Evolutionary conservation across 2,329 filamentous ascomycete genomes (phyloP).

Genomic region (Fusarium austroafricanum): DNA sequence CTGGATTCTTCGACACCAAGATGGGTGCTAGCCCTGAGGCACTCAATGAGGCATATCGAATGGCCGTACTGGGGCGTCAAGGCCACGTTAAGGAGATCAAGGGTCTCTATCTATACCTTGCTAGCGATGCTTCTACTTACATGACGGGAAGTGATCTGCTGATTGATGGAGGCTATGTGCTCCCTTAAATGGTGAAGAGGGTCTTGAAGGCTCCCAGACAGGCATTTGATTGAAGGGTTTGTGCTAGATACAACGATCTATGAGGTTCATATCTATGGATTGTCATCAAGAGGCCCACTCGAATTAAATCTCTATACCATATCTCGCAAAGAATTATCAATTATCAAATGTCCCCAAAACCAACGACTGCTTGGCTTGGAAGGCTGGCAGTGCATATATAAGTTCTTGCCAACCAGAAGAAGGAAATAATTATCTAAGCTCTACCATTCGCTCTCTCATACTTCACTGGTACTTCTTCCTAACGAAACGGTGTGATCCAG

Average conservation of each 20-base stretch:
- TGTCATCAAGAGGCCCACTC: too few relatives aligned
- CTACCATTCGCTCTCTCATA: too few relatives aligned
- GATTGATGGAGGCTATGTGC: slow-evolving; percentile 33
- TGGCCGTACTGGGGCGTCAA: slow-evolving; percentile 65
- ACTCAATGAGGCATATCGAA: slow-evolving; percentile 60
- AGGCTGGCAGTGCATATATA: too few relatives aligned
- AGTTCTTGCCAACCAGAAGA: too few relatives aligned
- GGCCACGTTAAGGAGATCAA: slow-evolving; percentile 75
- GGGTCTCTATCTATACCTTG: slow-evolving; percentile 66
- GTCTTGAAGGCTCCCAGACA: not conserved
- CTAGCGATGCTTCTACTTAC: slow-evolving; percentile 57
- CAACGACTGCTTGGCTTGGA: too few relatives aligned
- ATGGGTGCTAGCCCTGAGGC: slow-evolving; percentile 60
- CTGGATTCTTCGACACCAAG: slow-evolving; percentile 62
- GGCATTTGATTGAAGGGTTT: too few relatives aligned
- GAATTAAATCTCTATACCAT: too few relatives aligned
- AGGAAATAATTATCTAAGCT: too few relatives aligned
- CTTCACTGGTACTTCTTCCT: too few relatives aligned
- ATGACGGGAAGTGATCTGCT: slow-evolving; percentile 36
- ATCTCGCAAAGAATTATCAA: too few relatives aligned
- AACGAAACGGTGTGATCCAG: too few relatives aligned
- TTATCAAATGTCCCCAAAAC: too few relatives aligned
- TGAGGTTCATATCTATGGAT: not conserved
- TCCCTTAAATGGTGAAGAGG: slow-evolving; percentile 1
- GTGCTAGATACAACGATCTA: not conserved